These are phyloP conservation scores for Eimeria acervulina DNA, from an alignment of 169 alveolate genomes.

Conservation along the genomic window DNA sequence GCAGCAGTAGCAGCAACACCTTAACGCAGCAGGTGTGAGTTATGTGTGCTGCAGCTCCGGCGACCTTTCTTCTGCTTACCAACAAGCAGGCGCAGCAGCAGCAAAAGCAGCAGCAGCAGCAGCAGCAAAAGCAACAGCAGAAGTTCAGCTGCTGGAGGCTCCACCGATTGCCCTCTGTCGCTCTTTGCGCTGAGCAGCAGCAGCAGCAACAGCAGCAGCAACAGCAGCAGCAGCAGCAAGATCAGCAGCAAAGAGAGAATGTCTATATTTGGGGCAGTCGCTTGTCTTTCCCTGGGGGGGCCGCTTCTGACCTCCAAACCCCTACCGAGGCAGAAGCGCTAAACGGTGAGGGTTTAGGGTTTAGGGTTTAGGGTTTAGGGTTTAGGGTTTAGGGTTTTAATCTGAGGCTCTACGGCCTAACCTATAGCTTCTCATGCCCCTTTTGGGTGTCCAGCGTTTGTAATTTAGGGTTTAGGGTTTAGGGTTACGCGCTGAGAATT, in stretches of 20 bases:
- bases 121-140: conserved; percentile 36
- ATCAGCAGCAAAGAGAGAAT: neutral
- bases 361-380: neutral
- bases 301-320: conserved; percentile 6
- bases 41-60: conserved; percentile 14
- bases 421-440: neutral
- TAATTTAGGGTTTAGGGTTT: neutral
- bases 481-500: neutral
- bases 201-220: neutral
- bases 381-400: neutral
- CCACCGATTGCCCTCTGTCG: neutral
- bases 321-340: conserved; percentile 40
- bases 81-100: neutral
- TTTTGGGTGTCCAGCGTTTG: neutral
- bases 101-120: conserved; percentile 10
- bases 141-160: neutral
- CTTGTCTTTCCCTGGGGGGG: conserved; percentile 72
- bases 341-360: neutral
- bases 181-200: conserved; percentile 44
- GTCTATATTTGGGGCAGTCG: conserved; percentile 55
- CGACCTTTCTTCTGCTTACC: neutral
- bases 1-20: neutral
- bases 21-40: neutral
- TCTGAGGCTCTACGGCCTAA: neutral
- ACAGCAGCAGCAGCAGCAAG: neutral